Base-by-base conservation (phyloP, 805 yeast genomes). In the Saturnispora quitensis region DNA sequence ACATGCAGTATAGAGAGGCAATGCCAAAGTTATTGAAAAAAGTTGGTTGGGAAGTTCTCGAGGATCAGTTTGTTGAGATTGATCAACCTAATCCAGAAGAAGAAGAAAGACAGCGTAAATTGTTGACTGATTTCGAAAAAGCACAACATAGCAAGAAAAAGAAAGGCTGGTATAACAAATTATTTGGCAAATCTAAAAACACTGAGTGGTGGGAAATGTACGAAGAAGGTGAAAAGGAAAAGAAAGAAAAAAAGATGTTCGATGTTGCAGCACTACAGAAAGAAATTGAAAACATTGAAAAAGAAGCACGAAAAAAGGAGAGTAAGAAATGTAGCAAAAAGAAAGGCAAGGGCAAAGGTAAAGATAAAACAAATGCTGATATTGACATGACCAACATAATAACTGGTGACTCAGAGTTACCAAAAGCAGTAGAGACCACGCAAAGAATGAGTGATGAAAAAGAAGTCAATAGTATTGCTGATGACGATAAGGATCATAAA, bases 21-120 rank as follows among this genome's bases (percentile, higher is more conserved):
- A 89, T 93, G 77, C 99, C 99, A 1, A 80, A 80, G 59, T 73
- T 93, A 43, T 65, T 93, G 57, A 76, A 77, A 55, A 68, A 70
- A 48, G 60, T 87, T 40, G 90, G 86, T 4, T 85, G 95, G 81
- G 84, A 86, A 51, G 89, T 93, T 4, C 65, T 89, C 42, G 80
- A 84, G 56, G 99, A 93, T 53, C 96, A 90, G 64, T 93, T 93
- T 63, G 84, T 86, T 18, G 99, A 93, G 67, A 90, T 93, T 58
- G 97, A 90, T 64, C 97, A 91, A 62, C 95, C 97, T 0, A 96
- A 91, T 66, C 88, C 95, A 2, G 96, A 88, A 58, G 81, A 84
- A 60, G 77, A 80, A 24, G 89, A 89, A 57, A 80, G 91, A 57
- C 95, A 89, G 62, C 74, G 97, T 54, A 81, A 87, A 62, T 72